Base-by-base conservation (phyloP, 176 grass and related monocot species). In the Aegilops umbellulata region DNA sequence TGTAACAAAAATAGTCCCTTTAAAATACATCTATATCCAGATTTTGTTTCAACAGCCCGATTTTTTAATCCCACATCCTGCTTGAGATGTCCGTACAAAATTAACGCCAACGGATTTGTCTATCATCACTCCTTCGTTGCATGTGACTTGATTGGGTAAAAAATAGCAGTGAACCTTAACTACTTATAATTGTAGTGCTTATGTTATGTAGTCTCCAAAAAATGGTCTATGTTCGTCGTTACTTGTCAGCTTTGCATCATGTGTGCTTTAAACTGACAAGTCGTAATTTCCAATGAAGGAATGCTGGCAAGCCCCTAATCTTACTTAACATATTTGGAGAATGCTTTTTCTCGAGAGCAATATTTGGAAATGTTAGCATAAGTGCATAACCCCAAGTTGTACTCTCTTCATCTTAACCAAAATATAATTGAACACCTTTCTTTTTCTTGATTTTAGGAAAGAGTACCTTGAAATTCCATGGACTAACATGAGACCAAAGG, bases 381-480 rank as follows among this genome's bases (percentile, higher is more conserved):
- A 47, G 70, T 47, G 20, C 65, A 17, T 36, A 25, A 38, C 29
- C 12, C 20, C 35, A 53, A 70, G 27, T 82, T 70, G 4, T 82
- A 57, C 30, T 82, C 10, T 81, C 22, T 71, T 82, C 8, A 32
- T 17, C 4, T 58, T 38, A 39, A 58, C 65, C 68, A 68, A 27
- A 1, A 69, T 53, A 49, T 71, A 65, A 27, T 60, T 58, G 8
- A 19, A 19, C 14, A 0, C 16, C 30, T 72, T 35, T 72, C 22
- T 27, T 72, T 27, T 72, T 9, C 66, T 83, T 60, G 8, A 53
- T 80, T 70, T 31, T 70, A 91, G 90, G 69, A 91, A 91, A 62
- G 90, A 88, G 38, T 91, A 91, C 79, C 81, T 91, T 46, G 90
- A 91, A 70, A 85, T 91, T 38, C 76, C 86, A 47, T 91, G 83